phyloP scores from a whole-genome alignment of 192 early-diverging fungal genomes.

The Phycomyces nitens region DNA sequence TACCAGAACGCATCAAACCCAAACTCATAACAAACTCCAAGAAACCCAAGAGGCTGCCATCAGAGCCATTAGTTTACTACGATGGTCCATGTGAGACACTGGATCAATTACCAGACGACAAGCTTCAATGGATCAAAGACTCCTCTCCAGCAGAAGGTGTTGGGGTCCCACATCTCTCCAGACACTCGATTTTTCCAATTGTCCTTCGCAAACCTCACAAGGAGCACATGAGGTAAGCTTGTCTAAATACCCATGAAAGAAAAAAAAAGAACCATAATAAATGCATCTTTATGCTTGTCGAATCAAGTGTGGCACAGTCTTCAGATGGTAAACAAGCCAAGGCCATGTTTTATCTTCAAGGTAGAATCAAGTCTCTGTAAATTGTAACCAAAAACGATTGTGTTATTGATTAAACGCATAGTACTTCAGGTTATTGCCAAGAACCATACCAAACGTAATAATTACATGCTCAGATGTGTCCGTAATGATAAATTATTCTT shows the following conservation, averaged over 20 bases:
- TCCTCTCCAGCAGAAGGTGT: conserved; percentile 9
- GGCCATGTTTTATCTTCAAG: conserved; percentile 26
- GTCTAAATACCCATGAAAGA: too few species aligned
- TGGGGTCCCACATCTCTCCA: conserved; percentile 1
- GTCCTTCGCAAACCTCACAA: conserved; percentile 24
- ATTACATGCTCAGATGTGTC: background rate
- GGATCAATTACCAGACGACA: conserved; percentile 27
- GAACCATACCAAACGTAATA: conserved; percentile 16
- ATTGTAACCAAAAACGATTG: background rate
- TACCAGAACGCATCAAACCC: background rate
- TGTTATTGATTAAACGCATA: background rate
- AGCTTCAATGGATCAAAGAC: conserved; percentile 21
- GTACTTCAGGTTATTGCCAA: conserved; percentile 10
- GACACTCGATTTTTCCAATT: conserved; percentile 7
- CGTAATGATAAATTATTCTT: background rate
- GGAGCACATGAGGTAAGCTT: background rate
- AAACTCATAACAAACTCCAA: too few species aligned
- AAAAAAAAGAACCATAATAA: too few species aligned
- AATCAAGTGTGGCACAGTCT: background rate
- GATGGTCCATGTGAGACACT: conserved; percentile 23
- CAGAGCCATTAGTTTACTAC: conserved; percentile 26
- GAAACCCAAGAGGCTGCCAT: background rate
- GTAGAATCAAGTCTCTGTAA: too few species aligned
- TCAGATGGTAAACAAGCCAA: conserved; percentile 3
- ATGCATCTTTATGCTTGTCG: background rate